phyloP scores from a whole-genome alignment of 352 stramenopile species.

The Blastocystis hominis region DNA sequence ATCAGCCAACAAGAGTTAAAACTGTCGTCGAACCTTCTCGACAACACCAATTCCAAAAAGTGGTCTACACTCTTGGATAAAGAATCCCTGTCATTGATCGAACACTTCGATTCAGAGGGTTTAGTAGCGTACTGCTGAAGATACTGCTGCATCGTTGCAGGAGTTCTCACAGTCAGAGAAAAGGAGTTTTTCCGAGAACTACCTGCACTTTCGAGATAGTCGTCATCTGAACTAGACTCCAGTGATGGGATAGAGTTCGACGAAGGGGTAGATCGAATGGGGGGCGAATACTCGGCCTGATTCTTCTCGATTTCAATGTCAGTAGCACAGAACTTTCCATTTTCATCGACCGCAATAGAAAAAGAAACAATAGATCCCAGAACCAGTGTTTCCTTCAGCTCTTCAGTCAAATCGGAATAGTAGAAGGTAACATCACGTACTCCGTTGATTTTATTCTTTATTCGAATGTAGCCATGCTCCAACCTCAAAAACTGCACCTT shows the following conservation, averaged over 20 bases:
- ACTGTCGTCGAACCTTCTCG: background rate
- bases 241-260: background rate
- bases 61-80: background rate
- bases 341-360: background rate
- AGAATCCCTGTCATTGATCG: background rate
- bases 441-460: slow-evolving; percentile 30
- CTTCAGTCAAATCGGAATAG: background rate
- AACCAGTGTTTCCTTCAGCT: background rate
- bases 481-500: slow-evolving; percentile 36
- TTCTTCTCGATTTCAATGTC: slow-evolving; percentile 34
- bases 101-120: background rate
- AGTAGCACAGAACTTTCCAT: slow-evolving; percentile 25
- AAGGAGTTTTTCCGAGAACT: slow-evolving; percentile 8
- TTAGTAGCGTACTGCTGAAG: background rate
- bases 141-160: background rate
- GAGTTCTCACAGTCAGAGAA: background rate
- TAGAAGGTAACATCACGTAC: slow-evolving; percentile 46
- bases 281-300: background rate
- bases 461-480: slow-evolving; percentile 50
- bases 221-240: slow-evolving; percentile 24
- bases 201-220: background rate
- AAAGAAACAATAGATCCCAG: slow-evolving; percentile 29
- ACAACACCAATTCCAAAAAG: background rate
- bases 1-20: slow-evolving; percentile 8
- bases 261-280: background rate